Base-by-base conservation (phyloP, 2,329 filamentous ascomycete species). In the Fusarium sp. region DNA sequence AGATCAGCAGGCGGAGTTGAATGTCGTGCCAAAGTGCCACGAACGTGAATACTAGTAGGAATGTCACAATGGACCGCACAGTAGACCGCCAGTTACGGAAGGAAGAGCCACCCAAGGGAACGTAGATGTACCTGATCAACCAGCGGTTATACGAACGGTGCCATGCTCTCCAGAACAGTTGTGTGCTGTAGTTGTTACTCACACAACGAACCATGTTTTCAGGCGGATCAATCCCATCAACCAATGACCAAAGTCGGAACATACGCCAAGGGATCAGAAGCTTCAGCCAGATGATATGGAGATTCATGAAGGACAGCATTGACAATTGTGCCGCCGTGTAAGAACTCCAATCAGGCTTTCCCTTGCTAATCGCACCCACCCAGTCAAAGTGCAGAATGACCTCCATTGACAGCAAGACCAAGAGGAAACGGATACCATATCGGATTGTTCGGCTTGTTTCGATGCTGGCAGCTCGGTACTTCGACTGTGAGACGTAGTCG, bases 151-250 rank as follows among this genome's bases (percentile, higher is more conserved):
- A 98, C 72, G 91, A 94, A 58, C 95, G 91, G 83, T 99, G 96
- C 97, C 97, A 99, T 36, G 91, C 91, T 70, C 96, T 93, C 96
- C 96, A 99, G 84, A 99, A 99, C 26, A 92, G 91, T 44, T 95
- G 88, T 0, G 94, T 92, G 72, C 92, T 95, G 85, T 95, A 98
- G 82, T 98, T 98, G 85, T 99, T 91, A 79, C 91, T 95, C 83
- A 98, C 94, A 83, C 97, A 99, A 75, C 96, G 93, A 61, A 98
- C 90, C 94, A 99, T 98, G 84, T 99, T 99, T 84, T 99, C 96
- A 0, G 96, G 95, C 0, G 96, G 94, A 79, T 99, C 96, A 75
- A 99, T 90, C 69, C 93, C 94, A 80, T 99, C 96, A 22, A 95
- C 80, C 8, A 99, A 88, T 0, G 94, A 88, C 96, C 96, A 99